Evolutionary conservation across 2,329 filamentous ascomycete genomes (phyloP).

Genomic region (Fusarium sp.): DNA sequence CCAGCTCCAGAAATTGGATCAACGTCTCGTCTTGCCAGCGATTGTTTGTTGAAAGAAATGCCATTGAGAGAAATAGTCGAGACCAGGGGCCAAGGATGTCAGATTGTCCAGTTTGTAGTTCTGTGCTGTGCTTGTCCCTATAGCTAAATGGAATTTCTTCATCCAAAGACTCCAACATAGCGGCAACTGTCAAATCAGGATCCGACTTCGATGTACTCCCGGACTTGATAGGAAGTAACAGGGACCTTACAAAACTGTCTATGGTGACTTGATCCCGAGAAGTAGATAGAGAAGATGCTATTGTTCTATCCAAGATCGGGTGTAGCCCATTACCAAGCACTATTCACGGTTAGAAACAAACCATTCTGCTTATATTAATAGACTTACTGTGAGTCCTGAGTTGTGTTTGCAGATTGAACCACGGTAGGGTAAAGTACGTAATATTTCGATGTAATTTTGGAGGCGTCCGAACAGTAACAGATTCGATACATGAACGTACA

Average conservation of each 20-base stretch:
- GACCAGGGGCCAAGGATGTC: not conserved
- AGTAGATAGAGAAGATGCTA: not conserved
- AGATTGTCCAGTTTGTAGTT: not conserved
- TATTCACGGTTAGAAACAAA: not conserved
- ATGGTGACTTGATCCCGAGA: fast-evolving
- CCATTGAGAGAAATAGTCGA: not conserved
- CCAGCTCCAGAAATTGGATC: not conserved
- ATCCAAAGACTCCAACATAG: not conserved
- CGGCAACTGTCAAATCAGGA: not conserved
- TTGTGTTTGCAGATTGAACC: not conserved
- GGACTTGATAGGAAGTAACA: not conserved
- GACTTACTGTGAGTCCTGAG: not conserved
- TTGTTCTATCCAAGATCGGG: fast-evolving
- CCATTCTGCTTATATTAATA: not conserved
- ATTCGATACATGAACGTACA: not conserved
- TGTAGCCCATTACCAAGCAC: not conserved
- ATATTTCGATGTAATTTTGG: not conserved
- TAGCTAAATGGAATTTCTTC: not conserved
- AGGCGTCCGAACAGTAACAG: not conserved
- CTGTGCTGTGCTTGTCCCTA: too few species aligned
- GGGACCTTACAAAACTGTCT: fast-evolving
- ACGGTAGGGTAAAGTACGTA: not conserved
- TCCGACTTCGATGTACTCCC: fast-evolving
- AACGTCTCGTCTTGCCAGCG: fast-evolving
- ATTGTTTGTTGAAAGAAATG: not conserved